phyloP scores from a whole-genome alignment of 768 basidiomycete genomes.

The Psilocybe subaeruginosa region DNA sequence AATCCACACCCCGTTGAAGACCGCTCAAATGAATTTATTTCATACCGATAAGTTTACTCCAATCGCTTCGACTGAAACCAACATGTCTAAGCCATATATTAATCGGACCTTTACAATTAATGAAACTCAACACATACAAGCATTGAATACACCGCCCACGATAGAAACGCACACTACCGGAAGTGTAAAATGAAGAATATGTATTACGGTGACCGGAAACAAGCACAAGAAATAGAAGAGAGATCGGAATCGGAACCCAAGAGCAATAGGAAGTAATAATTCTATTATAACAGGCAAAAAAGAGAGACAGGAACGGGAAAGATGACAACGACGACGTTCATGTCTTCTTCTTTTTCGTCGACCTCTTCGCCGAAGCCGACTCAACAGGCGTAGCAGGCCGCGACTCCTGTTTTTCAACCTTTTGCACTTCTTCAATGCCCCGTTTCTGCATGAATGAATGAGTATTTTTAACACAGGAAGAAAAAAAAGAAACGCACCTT shows the following conservation, averaged over 20 bases:
- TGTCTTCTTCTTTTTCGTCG: conserved; percentile 73
- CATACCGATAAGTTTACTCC: too few species aligned
- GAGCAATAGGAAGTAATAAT: background rate
- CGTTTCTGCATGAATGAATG: conserved; percentile 50
- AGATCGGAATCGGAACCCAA: background rate
- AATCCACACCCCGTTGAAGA: background rate
- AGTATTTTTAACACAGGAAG: background rate
- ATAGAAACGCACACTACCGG: background rate
- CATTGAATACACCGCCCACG: background rate
- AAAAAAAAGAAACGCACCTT: conserved; percentile 50
- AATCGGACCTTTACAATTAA: too few species aligned
- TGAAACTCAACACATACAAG: background rate
- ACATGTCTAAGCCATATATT: too few species aligned
- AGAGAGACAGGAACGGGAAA: background rate
- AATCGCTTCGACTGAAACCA: too few species aligned
- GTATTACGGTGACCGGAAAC: background rate
- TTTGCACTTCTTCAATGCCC: conserved; percentile 66
- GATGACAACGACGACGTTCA: background rate
- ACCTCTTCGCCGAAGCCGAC: conserved; percentile 56
- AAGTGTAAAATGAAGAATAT: background rate
- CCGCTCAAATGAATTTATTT: background rate
- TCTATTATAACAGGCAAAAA: background rate
- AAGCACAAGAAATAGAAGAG: background rate
- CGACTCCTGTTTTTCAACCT: conserved; percentile 54
- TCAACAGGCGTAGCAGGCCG: conserved; percentile 63